phyloP scores from a whole-genome alignment of 306 rosid genomes.

The Cicer arietinum region DNA sequence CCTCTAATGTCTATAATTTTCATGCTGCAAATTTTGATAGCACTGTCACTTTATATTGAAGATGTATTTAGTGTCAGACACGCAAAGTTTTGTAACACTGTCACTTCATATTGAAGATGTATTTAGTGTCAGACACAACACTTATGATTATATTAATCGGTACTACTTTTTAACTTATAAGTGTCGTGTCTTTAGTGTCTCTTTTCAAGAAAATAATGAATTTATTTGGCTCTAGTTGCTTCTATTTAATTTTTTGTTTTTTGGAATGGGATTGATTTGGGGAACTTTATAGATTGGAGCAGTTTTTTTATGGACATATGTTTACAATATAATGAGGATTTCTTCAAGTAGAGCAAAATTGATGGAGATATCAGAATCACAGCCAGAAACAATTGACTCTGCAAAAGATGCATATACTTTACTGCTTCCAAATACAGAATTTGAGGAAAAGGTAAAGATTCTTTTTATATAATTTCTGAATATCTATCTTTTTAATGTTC shows the following conservation, averaged over 20 bases:
- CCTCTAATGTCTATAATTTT: neutral
- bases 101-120: neutral
- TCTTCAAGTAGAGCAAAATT: conserved; percentile 48
- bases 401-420: conserved; percentile 49
- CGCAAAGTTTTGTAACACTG: neutral
- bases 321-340: conserved; percentile 74
- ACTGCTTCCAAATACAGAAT: conserved; percentile 50
- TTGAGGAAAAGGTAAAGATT: conserved; percentile 48
- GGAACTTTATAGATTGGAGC: conserved; percentile 66
- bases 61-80: neutral
- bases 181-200: no score
- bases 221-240: neutral
- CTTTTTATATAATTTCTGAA: neutral
- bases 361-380: conserved; percentile 47
- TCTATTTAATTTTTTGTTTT: neutral
- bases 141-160: neutral
- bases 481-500: neutral
- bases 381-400: conserved; percentile 50
- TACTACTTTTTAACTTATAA: no score
- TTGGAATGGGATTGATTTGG: conserved; percentile 35
- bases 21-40: neutral
- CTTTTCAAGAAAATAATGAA: neutral
- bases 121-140: neutral
- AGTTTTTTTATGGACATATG: conserved; percentile 78
- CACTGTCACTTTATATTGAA: neutral